phyloP scores from a whole-genome alignment of 257 asterid genomes.

The Scutellaria galericulata region DNA sequence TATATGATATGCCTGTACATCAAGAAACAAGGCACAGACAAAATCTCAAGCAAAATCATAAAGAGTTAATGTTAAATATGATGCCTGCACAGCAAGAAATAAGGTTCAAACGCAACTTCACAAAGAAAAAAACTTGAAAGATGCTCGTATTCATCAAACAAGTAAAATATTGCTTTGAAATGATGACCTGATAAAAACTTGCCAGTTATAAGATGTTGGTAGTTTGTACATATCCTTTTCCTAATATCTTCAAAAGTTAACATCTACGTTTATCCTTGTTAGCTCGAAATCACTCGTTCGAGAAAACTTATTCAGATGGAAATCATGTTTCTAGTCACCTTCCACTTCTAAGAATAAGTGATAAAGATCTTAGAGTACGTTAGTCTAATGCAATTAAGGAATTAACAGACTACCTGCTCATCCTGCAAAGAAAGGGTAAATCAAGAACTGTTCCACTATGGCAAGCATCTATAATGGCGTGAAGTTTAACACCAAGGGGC shows the following conservation, averaged over 20 bases:
- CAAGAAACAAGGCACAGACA: background rate
- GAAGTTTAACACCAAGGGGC: conserved; percentile 90
- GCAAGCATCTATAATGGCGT: conserved; percentile 88
- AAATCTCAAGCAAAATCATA: conserved; percentile 13
- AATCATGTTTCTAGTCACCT: conserved; percentile 15
- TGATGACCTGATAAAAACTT: background rate
- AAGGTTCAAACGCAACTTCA: conserved; percentile 3
- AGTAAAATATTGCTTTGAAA: background rate
- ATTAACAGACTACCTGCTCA: conserved; percentile 63
- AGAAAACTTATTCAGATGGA: conserved; percentile 17
- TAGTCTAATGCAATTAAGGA: conserved; percentile 16
- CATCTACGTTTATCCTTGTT: conserved; percentile 1
- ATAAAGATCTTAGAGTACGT: conserved; percentile 18
- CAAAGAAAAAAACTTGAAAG: background rate
- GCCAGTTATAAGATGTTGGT: background rate
- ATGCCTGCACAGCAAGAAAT: background rate
- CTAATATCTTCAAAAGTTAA: conserved; percentile 11
- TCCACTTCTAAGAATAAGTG: background rate
- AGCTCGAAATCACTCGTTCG: conserved; percentile 9
- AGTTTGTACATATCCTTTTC: conserved; percentile 13
- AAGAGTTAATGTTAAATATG: background rate
- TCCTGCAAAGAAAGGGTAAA: conserved; percentile 85
- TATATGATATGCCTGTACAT: background rate
- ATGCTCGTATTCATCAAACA: conserved; percentile 22
- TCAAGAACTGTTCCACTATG: conserved; percentile 95